Conservation (phyloP, 805 yeast genomes). For the Yamadazyma phyllophila region DNA sequence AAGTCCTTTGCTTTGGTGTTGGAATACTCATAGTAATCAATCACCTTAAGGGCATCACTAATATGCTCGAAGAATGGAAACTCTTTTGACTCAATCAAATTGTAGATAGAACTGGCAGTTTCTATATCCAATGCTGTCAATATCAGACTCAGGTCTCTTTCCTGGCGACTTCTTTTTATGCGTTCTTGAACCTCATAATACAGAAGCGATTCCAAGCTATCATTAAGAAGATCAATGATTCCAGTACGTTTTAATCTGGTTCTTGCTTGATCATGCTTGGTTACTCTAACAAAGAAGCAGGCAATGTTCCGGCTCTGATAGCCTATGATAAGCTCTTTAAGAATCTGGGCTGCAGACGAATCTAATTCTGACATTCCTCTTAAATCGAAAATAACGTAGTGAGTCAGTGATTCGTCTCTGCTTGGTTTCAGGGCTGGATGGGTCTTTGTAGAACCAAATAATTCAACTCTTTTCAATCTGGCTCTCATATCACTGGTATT, state of each 20-base stretch:
- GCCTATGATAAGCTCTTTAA: conserved; percentile 25
- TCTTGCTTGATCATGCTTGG: conserved; percentile 24
- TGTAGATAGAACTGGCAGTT: conserved; percentile 17
- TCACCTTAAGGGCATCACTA: conserved; percentile 37
- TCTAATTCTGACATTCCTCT: conserved; percentile 43
- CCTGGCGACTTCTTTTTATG: background rate
- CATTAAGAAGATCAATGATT: conserved; percentile 22
- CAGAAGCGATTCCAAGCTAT: conserved; percentile 23
- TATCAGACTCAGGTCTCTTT: conserved; percentile 3
- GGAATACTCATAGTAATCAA: conserved; percentile 31
- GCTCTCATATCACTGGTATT: conserved; percentile 39
- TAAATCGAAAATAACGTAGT: conserved; percentile 40
- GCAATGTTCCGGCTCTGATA: conserved; percentile 31
- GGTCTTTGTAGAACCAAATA: conserved; percentile 42
- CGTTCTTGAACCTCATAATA: conserved; percentile 22
- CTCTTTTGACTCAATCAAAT: conserved; percentile 24
- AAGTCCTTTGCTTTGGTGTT: background rate
- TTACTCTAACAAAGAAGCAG: conserved; percentile 36
- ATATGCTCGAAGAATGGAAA: conserved; percentile 38
- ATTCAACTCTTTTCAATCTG: conserved; percentile 38
- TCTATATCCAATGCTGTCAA: conserved; percentile 7
- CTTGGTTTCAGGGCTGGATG: conserved; percentile 41
- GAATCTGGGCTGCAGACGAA: conserved; percentile 39
- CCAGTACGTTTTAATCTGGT: conserved; percentile 30
- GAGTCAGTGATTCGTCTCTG: conserved; percentile 37